Percentiles rank a stretch among this genome's conserved stretches.
Conservation (phyloP, 2,329 filamentous ascomycete genomes). For the Colletotrichum nymphaeae region DNA sequence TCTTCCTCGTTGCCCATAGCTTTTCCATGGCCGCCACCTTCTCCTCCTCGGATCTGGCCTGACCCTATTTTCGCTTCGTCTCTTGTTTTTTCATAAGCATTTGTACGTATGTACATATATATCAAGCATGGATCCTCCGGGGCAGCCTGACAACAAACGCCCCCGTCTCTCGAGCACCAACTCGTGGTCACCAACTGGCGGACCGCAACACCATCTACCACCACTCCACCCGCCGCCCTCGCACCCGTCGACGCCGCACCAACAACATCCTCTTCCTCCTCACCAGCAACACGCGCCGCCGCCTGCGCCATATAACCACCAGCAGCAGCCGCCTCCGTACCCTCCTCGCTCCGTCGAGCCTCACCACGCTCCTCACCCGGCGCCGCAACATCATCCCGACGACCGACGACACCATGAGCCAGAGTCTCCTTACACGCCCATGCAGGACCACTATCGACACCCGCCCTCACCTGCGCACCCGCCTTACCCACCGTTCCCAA, state of each 20-base stretch:
- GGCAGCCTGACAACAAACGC: constrained; percentile 69
- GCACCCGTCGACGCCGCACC: constrained; percentile 45
- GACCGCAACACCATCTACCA: constrained; percentile 58
- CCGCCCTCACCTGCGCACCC: constrained; percentile 59
- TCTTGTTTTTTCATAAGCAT: constrained; percentile 36
- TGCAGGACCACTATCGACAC: constrained; percentile 65
- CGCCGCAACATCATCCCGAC: constrained; percentile 45
- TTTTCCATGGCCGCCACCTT: constrained; percentile 46
- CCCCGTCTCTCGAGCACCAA: constrained; percentile 61
- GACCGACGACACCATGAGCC: constrained; percentile 69
- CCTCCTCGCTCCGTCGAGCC: constrained; percentile 50
- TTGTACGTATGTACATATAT: constrained; percentile 55
- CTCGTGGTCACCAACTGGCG: constrained; percentile 55
- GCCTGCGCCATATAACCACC: constrained; percentile 49
- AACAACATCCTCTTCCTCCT: constrained; percentile 46
- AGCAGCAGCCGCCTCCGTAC: constrained; percentile 37
- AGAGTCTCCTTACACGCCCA: constrained; percentile 61
- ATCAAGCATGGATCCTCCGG: constrained; percentile 69
- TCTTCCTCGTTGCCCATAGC: constrained; percentile 43
- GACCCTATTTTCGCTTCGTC: constrained; percentile 38
- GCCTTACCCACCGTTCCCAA: constrained; percentile 56
- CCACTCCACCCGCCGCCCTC: constrained; percentile 60
- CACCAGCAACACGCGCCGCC: constrained; percentile 50
- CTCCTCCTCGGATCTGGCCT: constrained; percentile 37
- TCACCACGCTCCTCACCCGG: constrained; percentile 48